Percentiles rank a stretch among this genome's conserved stretches.
These are phyloP conservation scores for Phytopythium oedochilum DNA, from an alignment of 352 stramenopile species.

Conservation along the genomic window DNA sequence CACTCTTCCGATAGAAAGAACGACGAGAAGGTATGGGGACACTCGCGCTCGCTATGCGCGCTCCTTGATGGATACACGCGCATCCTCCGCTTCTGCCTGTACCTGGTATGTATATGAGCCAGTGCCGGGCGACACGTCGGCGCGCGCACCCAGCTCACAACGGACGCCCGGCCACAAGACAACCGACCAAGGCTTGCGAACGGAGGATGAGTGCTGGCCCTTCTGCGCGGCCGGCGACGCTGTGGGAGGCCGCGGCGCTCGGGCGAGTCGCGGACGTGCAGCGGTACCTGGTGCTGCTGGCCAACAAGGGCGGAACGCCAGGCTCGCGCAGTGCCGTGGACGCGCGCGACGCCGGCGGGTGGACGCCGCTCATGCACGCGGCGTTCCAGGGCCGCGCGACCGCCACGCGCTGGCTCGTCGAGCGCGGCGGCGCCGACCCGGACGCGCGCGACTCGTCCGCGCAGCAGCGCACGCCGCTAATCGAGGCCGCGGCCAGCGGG, in stretches of 20 bases:
- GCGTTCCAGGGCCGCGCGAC: conserved; percentile 1
- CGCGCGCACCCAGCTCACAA: too few species aligned
- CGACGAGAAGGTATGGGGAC: too few species aligned
- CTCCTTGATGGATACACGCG: too few species aligned
- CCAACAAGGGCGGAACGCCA: background rate
- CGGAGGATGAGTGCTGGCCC: too few species aligned
- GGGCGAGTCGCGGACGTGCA: background rate
- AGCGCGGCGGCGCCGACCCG: background rate
- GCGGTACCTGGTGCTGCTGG: background rate
- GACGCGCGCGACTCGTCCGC: background rate
- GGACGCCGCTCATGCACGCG: conserved; percentile 4
- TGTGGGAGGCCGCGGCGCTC: conserved; percentile 1
- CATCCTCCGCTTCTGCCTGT: too few species aligned
- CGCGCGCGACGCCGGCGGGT: conserved; percentile 2
- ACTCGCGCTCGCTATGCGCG: too few species aligned
- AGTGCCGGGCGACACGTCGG: too few species aligned
- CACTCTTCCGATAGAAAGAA: too few species aligned
- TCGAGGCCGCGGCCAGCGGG: background rate
- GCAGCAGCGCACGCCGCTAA: conserved; percentile 1
- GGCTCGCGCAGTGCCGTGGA: background rate
- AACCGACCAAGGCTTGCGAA: too few species aligned
- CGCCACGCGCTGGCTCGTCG: background rate
- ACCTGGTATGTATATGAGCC: too few species aligned
- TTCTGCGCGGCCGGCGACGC: background rate
- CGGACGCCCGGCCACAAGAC: too few species aligned